These are phyloP conservation scores for Malus hybrid DNA, from an alignment of 331 rosid species.

Conservation along the genomic window DNA sequence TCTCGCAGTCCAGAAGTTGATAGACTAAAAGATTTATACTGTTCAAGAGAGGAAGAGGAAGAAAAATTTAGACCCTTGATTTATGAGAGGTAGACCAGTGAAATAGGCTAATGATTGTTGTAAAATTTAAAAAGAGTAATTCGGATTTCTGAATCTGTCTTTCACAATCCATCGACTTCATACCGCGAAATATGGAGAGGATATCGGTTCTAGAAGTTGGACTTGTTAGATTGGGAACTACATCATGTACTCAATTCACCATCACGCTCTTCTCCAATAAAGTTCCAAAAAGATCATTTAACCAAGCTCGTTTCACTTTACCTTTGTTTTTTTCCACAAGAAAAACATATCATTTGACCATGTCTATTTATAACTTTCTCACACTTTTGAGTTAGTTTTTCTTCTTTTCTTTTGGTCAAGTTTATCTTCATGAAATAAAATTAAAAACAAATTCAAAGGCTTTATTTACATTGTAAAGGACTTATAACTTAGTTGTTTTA, in stretches of 20 bases:
- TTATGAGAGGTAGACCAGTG: fast-evolving
- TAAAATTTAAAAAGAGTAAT: too few relatives aligned
- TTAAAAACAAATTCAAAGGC: background rate
- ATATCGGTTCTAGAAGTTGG: too few relatives aligned
- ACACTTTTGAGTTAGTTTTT: background rate
- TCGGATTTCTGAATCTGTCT: too few relatives aligned
- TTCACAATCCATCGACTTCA: too few relatives aligned
- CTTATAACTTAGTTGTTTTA: background rate
- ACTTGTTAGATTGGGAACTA: background rate
- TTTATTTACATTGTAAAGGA: background rate
- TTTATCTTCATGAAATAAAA: background rate
- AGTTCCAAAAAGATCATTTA: background rate
- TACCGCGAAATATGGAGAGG: too few relatives aligned
- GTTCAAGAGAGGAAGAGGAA: too few relatives aligned
- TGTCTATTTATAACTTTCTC: background rate
- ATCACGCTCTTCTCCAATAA: background rate
- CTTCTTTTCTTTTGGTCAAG: background rate
- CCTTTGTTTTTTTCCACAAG: background rate
- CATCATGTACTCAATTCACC: background rate
- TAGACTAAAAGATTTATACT: too few relatives aligned
- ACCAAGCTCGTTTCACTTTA: background rate
- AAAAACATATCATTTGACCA: background rate
- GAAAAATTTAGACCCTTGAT: too few relatives aligned
- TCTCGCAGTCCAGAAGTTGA: too few relatives aligned
- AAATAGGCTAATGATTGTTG: too few relatives aligned